phyloP scores from a whole-genome alignment of 768 basidiomycete species.

The Psilocybe cubensis region DNA sequence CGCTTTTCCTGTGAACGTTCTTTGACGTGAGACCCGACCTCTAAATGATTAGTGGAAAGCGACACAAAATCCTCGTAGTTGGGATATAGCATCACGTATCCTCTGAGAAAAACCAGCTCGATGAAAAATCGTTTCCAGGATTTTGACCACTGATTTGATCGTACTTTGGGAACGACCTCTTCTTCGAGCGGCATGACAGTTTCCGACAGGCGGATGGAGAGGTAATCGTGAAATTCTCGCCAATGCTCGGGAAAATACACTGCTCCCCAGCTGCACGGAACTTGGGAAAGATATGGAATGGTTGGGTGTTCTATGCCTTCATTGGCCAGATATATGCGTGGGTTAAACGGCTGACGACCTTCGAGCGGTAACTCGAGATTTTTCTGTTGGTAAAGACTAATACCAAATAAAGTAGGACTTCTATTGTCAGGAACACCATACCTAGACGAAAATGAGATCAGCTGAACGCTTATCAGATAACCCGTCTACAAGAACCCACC shows the following conservation, averaged over 20 bases:
- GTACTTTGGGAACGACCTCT: slow-evolving; percentile 69
- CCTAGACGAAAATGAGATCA: slow-evolving; percentile 34
- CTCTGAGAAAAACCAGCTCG: slow-evolving; percentile 79
- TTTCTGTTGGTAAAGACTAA: slow-evolving; percentile 89
- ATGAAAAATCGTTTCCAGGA: slow-evolving; percentile 94
- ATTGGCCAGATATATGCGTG: slow-evolving; percentile 57
- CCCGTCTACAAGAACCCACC: slow-evolving; percentile 41
- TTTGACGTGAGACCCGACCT: slow-evolving; percentile 81
- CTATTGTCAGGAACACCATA: slow-evolving; percentile 49
- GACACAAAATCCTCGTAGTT: slow-evolving; percentile 75
- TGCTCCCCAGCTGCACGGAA: slow-evolving; percentile 93
- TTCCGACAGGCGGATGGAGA: slow-evolving; percentile 71
- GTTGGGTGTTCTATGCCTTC: slow-evolving; percentile 42
- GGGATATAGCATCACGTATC: slow-evolving; percentile 90
- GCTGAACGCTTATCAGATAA: not conserved
- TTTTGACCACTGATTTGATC: slow-evolving; percentile 79
- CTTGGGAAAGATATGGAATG: slow-evolving; percentile 82
- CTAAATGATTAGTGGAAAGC: slow-evolving; percentile 89
- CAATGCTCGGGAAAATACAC: slow-evolving; percentile 90
- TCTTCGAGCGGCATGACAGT: slow-evolving; percentile 38
- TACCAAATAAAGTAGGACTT: slow-evolving; percentile 65
- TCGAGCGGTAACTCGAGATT: slow-evolving; percentile 70
- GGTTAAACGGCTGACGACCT: slow-evolving; percentile 71
- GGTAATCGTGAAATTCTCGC: slow-evolving; percentile 85
- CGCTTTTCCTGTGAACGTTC: slow-evolving; percentile 60